Percentiles rank a stretch among this genome's conserved stretches.
These are phyloP conservation scores for Paecilomyces dactylethromorphus DNA, from an alignment of 2,329 filamentous ascomycete species.

Conservation along the genomic window DNA sequence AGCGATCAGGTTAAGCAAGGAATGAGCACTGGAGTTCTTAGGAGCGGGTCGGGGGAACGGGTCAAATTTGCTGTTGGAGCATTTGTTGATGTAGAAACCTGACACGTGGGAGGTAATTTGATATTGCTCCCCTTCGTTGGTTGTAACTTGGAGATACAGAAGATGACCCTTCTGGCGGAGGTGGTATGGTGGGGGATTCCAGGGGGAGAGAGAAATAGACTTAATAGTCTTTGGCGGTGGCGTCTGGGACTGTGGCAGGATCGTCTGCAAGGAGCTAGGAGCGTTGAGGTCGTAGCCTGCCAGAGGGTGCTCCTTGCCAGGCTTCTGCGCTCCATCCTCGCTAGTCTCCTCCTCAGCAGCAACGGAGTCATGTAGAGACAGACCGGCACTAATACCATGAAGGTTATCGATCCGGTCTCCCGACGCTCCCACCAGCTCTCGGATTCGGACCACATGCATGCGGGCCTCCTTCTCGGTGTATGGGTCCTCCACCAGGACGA, in stretches of 20 bases:
- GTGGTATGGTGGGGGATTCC: constrained; percentile 93
- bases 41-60: constrained; percentile 72
- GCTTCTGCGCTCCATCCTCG: constrained; percentile 21
- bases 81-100: constrained; percentile 96
- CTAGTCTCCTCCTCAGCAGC: constrained; percentile 42
- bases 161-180: constrained; percentile 87
- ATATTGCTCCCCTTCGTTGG: constrained; percentile 89
- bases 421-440: constrained; percentile 88
- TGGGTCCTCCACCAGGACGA: constrained; percentile 81
- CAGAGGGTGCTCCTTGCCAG: constrained; percentile 49
- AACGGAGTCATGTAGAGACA: constrained; percentile 81
- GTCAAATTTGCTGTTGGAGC: constrained; percentile 90
- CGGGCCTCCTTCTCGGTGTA: constrained; percentile 98
- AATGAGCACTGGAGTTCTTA: constrained; percentile 76
- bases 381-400: constrained; percentile 76
- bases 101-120: constrained; percentile 91
- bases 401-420: constrained; percentile 81
- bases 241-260: constrained; percentile 63
- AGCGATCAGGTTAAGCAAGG: constrained; percentile 71
- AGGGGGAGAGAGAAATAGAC: constrained; percentile 77
- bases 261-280: constrained; percentile 58
- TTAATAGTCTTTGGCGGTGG: constrained; percentile 85
- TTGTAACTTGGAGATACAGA: constrained; percentile 81
- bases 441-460: constrained; percentile 83
- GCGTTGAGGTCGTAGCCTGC: constrained; percentile 72